Base-by-base conservation (phyloP, 1,139 yeast genomes). In the Sugiyamaella sp. region DNA sequence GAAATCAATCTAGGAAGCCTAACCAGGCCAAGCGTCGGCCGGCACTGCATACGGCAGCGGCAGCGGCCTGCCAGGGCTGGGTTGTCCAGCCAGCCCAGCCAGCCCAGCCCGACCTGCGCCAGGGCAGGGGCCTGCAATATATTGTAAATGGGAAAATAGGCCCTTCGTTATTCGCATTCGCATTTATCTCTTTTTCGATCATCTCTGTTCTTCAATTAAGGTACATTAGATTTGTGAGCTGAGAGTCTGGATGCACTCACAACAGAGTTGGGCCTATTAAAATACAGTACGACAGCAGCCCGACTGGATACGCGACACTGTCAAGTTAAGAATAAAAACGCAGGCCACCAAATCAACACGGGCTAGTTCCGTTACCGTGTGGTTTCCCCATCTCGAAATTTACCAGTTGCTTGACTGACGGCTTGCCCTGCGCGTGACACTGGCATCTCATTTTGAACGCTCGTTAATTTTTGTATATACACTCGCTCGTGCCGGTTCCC, bases 41-140 rank as follows among this genome's bases (percentile, higher is more conserved):
- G 38, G 8, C 17, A 10, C 43, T 22, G 29, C 43, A 22, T 20
- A n/a, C 14, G 19, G 32, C 43, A 20, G 19, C 29, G 14, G 29
- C n/a, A n/a, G n/a, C n/a, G n/a, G n/a, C n/a, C n/a, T n/a, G n/a
- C n/a, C n/a, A n/a, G n/a, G n/a, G n/a, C n/a, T n/a, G n/a, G n/a
- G n/a, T n/a, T n/a, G n/a, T n/a, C n/a, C n/a, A n/a, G n/a, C n/a
- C n/a, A n/a, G n/a, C n/a, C n/a, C n/a, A n/a, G n/a, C n/a, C n/a
- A n/a, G n/a, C n/a, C 29, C 29, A 6, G 6, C 29, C 10, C 29
- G 29, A 6, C 9, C 29, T 10, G 29, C 9, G 17, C 41, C 41
- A 41, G 45, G 45, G 45, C 35, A 24, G 25, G 45, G 45, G 45
- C 45, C 33, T 4, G 4, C 8, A 8, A 10, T 29, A 10, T n/a